Evolutionary conservation across 2,329 filamentous ascomycete genomes (phyloP).

Genomic region (Monilinia aucupariae): DNA sequence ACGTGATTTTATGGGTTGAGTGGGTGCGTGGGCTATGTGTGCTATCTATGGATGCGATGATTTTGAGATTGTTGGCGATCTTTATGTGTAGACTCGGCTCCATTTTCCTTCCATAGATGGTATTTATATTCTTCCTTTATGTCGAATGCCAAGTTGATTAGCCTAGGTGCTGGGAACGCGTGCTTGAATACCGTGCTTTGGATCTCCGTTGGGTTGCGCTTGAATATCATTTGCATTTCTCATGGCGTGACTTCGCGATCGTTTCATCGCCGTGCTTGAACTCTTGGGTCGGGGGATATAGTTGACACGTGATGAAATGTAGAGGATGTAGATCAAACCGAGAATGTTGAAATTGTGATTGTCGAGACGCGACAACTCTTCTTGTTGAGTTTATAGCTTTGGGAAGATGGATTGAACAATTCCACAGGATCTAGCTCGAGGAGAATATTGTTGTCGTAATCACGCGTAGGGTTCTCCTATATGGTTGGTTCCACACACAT

Average conservation of each 20-base stretch:
- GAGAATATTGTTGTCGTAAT: too few relatives aligned
- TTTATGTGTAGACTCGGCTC: too few relatives aligned
- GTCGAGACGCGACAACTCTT: not conserved
- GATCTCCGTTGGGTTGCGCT: not conserved
- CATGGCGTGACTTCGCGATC: not conserved
- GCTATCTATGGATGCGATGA: too few relatives aligned
- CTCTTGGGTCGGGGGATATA: not conserved
- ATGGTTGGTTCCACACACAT: too few relatives aligned
- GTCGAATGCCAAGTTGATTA: not conserved
- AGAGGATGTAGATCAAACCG: not conserved
- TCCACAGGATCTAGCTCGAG: rapidly evolving
- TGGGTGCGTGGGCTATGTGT: too few relatives aligned
- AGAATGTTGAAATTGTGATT: too few relatives aligned
- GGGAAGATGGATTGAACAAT: not conserved
- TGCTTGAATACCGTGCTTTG: not conserved
- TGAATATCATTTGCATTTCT: not conserved
- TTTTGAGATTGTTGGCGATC: too few relatives aligned
- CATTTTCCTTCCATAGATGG: too few relatives aligned
- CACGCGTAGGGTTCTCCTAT: too few relatives aligned
- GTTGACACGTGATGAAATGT: not conserved
- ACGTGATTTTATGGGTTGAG: too few relatives aligned
- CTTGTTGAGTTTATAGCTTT: not conserved
- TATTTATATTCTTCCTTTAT: too few relatives aligned
- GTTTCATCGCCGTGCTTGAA: not conserved
- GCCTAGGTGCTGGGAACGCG: not conserved